phyloP scores from a whole-genome alignment of 768 basidiomycete species.

The Phanerochaete carnosa region DNA sequence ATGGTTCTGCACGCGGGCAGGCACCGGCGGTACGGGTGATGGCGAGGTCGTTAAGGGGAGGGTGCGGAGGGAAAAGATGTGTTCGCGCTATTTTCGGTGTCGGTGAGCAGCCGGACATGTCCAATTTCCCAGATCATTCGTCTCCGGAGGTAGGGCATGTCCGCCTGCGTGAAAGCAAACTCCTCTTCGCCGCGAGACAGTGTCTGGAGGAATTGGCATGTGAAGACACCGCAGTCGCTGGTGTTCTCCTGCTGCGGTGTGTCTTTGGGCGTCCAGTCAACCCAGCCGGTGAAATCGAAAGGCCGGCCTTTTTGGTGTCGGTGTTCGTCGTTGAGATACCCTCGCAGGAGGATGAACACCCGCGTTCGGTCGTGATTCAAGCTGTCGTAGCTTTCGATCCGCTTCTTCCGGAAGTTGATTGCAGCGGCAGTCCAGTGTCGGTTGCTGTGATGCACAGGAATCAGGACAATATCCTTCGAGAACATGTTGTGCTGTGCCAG shows the following conservation, averaged over 20 bases:
- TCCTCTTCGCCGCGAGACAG: slow-evolving; percentile 71
- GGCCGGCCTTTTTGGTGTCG: slow-evolving; percentile 81
- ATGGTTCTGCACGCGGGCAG: no score
- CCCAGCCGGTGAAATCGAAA: slow-evolving; percentile 86
- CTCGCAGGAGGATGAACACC: slow-evolving; percentile 70
- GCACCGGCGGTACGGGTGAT: no score
- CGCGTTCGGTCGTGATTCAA: slow-evolving; percentile 60
- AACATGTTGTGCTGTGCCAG: slow-evolving; percentile 80
- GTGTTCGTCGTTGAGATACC: slow-evolving; percentile 82
- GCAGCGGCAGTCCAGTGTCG: slow-evolving; percentile 93
- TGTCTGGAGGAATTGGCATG: slow-evolving; percentile 86
- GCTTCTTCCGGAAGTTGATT: slow-evolving; percentile 85
- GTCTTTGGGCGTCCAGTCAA: slow-evolving; percentile 59
- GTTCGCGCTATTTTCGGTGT: no score
- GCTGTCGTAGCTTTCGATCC: slow-evolving; percentile 96
- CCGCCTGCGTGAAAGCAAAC: slow-evolving; percentile 76
- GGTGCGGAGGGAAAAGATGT: no score
- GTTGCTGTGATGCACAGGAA: slow-evolving; percentile 89
- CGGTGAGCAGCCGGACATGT: slow-evolving; percentile 52
- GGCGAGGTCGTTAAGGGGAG: no score
- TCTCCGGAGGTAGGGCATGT: slow-evolving; percentile 81
- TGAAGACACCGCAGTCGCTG: slow-evolving; percentile 94
- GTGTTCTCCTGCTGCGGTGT: slow-evolving; percentile 92
- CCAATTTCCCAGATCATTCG: slow-evolving; percentile 94
- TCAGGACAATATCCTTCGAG: slow-evolving; percentile 77